phyloP scores from a whole-genome alignment of 1,284 basidiomycete genomes.

The Melanopsichium pennsylvanicum region DNA sequence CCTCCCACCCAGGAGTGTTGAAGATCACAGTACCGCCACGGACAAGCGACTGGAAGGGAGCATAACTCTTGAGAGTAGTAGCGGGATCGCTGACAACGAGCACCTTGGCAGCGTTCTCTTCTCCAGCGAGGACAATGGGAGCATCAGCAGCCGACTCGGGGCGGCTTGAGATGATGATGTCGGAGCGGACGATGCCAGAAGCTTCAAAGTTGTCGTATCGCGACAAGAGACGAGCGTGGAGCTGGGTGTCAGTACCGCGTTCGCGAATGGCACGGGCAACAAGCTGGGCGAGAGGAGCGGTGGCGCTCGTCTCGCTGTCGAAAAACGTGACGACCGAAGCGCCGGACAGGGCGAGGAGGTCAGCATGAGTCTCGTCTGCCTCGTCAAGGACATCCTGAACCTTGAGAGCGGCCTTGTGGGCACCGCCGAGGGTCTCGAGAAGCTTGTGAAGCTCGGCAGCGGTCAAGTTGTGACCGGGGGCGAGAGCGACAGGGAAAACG shows the following conservation, averaged over 20 bases:
- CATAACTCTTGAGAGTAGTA: slow-evolving; percentile 55
- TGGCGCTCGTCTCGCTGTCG: slow-evolving; percentile 58
- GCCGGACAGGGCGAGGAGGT: slow-evolving; percentile 50
- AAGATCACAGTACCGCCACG: slow-evolving; percentile 60
- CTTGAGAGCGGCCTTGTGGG: slow-evolving; percentile 31
- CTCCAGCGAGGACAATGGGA: slow-evolving; percentile 55
- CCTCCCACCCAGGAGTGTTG: slow-evolving; percentile 59
- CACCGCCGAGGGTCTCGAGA: slow-evolving; percentile 37
- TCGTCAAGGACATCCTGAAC: slow-evolving; percentile 41
- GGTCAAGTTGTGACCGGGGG: slow-evolving; percentile 47
- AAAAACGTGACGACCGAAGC: slow-evolving; percentile 58
- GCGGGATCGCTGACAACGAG: slow-evolving; percentile 59
- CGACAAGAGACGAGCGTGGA: slow-evolving; percentile 55
- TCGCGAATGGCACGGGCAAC: slow-evolving; percentile 55
- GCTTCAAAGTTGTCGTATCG: slow-evolving; percentile 64
- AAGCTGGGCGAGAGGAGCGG: slow-evolving; percentile 49
- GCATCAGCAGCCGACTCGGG: slow-evolving; percentile 46
- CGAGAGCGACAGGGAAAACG: slow-evolving; percentile 49
- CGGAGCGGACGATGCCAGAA: slow-evolving; percentile 57
- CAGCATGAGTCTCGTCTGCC: slow-evolving; percentile 36
- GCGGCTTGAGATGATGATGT: slow-evolving; percentile 53
- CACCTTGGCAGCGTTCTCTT: slow-evolving; percentile 47
- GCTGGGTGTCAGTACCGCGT: slow-evolving; percentile 39
- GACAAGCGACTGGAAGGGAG: slow-evolving; percentile 55
- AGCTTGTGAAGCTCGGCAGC: slow-evolving; percentile 51